Evolutionary conservation across 495 filamentous ascomycete genomes (phyloP).

Genomic region (Parmelia sp.): DNA sequence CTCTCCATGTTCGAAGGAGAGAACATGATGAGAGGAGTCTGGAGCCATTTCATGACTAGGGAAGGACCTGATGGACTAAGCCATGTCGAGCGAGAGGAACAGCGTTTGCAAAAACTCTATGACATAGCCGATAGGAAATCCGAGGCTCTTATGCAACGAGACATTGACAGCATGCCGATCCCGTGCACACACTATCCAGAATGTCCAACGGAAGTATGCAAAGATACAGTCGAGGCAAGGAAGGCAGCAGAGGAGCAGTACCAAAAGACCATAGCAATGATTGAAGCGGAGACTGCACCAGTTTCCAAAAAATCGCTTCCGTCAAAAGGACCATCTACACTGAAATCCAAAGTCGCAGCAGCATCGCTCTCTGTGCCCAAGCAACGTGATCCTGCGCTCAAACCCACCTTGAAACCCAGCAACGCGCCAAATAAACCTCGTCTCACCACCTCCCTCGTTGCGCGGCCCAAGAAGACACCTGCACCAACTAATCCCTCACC

Average conservation of each 20-base stretch:
- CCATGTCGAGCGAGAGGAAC: conserved; percentile 20
- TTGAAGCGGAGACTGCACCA: conserved; percentile 54
- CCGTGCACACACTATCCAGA: conserved; percentile 24
- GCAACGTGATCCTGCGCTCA: conserved; percentile 29
- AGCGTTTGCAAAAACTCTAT: conserved; percentile 15
- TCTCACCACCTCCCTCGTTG: conserved; percentile 32
- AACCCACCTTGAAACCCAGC: conserved; percentile 31
- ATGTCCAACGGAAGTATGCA: conserved; percentile 24
- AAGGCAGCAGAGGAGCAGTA: conserved; percentile 31
- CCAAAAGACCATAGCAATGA: conserved; percentile 60
- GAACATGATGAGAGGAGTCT: conserved; percentile 15
- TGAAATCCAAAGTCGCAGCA: conserved; percentile 50
- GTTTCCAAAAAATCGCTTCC: conserved; percentile 27
- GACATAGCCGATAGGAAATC: conserved; percentile 19
- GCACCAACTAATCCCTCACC: conserved; percentile 44
- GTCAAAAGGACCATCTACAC: conserved; percentile 33
- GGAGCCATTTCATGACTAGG: conserved; percentile 31
- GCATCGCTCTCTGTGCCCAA: conserved; percentile 44
- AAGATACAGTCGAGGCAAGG: conserved; percentile 17
- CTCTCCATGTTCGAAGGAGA: conserved; percentile 23
- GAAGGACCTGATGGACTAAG: conserved; percentile 26
- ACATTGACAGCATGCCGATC: conserved; percentile 18
- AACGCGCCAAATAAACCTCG: conserved; percentile 38
- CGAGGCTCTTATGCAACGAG: conserved; percentile 18
- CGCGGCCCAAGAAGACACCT: conserved; percentile 36